A percentile compares a stretch with the other conserved stretches of the same genome.
Evolutionary conservation across 345 rosid genomes (phyloP).

Genomic region (Populus alba): DNA sequence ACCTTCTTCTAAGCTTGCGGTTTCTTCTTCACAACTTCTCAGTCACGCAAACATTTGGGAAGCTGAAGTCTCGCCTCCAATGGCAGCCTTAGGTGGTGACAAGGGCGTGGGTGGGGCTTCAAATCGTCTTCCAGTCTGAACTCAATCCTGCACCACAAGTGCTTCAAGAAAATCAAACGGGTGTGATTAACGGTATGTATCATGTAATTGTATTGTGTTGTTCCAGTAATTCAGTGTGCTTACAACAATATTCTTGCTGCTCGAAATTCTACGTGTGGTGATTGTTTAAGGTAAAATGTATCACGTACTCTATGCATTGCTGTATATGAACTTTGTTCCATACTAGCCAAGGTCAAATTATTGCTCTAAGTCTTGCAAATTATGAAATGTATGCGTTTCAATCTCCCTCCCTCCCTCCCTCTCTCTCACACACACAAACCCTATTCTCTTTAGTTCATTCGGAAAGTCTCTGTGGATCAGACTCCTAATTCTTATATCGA

Average conservation of each 20-base stretch:
- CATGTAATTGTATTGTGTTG: background rate
- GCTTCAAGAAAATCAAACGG: background rate
- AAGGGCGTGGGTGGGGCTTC: constrained; percentile 13
- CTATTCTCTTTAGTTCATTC: too few species aligned
- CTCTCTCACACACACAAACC: background rate
- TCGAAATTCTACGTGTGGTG: background rate
- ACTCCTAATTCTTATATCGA: too few species aligned
- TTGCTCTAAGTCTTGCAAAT: background rate
- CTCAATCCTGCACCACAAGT: background rate
- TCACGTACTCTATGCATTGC: background rate
- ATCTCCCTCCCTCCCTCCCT: too few species aligned
- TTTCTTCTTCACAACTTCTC: constrained; percentile 2
- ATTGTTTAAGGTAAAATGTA: background rate
- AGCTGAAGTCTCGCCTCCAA: constrained; percentile 16
- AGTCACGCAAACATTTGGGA: constrained; percentile 15
- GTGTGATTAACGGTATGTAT: background rate
- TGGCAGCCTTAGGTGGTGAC: constrained; percentile 19
- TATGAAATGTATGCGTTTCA: background rate
- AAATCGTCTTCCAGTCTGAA: background rate
- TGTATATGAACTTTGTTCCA: background rate
- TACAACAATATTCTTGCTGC: too few species aligned
- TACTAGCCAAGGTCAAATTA: background rate
- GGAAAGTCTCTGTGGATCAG: background rate
- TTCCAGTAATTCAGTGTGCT: background rate
- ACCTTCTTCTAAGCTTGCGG: background rate